These are phyloP conservation scores for Hygrophorus pudorinus DNA, from an alignment of 768 basidiomycete species.

Conservation along the genomic window DNA sequence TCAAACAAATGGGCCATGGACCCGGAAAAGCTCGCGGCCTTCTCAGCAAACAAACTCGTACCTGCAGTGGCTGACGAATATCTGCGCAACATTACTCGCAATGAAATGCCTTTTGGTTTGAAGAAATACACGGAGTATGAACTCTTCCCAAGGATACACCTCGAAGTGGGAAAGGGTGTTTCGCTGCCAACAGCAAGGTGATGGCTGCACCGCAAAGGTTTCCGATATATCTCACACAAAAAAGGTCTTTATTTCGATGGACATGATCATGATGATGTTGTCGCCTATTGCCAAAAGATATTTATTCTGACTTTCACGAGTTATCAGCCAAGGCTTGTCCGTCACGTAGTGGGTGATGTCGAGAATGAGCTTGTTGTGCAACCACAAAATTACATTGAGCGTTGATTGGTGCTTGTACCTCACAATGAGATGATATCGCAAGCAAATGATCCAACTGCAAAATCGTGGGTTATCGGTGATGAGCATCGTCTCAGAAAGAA, in stretches of 20 bases:
- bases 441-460: slow-evolving; percentile 23
- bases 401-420: slow-evolving; percentile 18
- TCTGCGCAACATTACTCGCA: slow-evolving; percentile 9
- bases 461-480: slow-evolving; percentile 24
- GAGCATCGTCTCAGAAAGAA: slow-evolving; percentile 28
- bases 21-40: slow-evolving; percentile 14
- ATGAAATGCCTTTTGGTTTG: slow-evolving; percentile 18
- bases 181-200: slow-evolving; percentile 15
- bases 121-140: slow-evolving; percentile 17
- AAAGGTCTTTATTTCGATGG: too few relatives aligned
- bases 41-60: slow-evolving; percentile 10
- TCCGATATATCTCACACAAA: slow-evolving; percentile 15
- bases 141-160: slow-evolving; percentile 14
- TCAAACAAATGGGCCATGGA: too few relatives aligned
- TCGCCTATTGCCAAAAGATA: slow-evolving; percentile 19
- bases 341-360: slow-evolving; percentile 13
- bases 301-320: slow-evolving; percentile 21
- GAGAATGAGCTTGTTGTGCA: too few relatives aligned
- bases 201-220: slow-evolving; percentile 16
- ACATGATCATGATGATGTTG: slow-evolving; percentile 24
- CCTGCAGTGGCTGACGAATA: slow-evolving; percentile 12
- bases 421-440: slow-evolving; percentile 35
- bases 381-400: slow-evolving; percentile 17
- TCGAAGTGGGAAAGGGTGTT: slow-evolving; percentile 14
- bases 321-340: slow-evolving; percentile 11